phyloP scores from a whole-genome alignment of 495 filamentous ascomycete genomes.

The Daldinia loculata region DNA sequence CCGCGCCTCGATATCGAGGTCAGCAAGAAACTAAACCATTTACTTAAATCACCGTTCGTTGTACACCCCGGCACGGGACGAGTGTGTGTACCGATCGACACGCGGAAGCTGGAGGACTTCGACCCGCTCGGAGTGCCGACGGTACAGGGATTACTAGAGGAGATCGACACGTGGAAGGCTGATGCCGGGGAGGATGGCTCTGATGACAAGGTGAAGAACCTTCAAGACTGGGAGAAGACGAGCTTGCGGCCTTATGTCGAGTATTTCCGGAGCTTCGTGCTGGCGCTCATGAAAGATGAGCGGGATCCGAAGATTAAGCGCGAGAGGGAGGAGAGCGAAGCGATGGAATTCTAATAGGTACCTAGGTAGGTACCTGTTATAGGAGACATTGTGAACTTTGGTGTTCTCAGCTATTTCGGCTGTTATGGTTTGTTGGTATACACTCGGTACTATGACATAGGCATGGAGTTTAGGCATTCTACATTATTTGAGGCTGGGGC shows the following conservation, averaged over 20 bases:
- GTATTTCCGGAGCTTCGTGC: slow-evolving; percentile 83
- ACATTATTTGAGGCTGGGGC: slow-evolving; percentile 13
- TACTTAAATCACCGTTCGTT: slow-evolving; percentile 95
- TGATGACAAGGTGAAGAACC: slow-evolving; percentile 49
- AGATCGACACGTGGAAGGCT: slow-evolving; percentile 79
- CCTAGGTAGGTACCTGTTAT: background rate
- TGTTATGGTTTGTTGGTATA: slow-evolving; percentile 7
- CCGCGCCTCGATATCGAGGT: slow-evolving; percentile 97
- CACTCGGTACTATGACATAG: slow-evolving; percentile 15
- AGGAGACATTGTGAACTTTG: background rate
- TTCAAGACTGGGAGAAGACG: slow-evolving; percentile 96
- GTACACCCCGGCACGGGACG: slow-evolving; percentile 93
- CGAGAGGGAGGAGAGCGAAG: slow-evolving; percentile 60
- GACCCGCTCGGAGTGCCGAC: slow-evolving; percentile 89
- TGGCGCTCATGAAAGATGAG: slow-evolving; percentile 82
- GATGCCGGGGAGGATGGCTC: slow-evolving; percentile 36
- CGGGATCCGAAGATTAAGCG: slow-evolving; percentile 75
- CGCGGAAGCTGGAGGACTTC: slow-evolving; percentile 73
- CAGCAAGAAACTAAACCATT: slow-evolving; percentile 95
- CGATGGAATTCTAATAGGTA: slow-evolving; percentile 66
- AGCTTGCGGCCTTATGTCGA: slow-evolving; percentile 92
- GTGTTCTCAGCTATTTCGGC: background rate
- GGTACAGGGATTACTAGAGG: slow-evolving; percentile 75
- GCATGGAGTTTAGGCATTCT: slow-evolving; percentile 22
- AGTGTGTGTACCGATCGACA: slow-evolving; percentile 94